phyloP scores from a whole-genome alignment of 306 rosid species.

The Dryas octopetala region DNA sequence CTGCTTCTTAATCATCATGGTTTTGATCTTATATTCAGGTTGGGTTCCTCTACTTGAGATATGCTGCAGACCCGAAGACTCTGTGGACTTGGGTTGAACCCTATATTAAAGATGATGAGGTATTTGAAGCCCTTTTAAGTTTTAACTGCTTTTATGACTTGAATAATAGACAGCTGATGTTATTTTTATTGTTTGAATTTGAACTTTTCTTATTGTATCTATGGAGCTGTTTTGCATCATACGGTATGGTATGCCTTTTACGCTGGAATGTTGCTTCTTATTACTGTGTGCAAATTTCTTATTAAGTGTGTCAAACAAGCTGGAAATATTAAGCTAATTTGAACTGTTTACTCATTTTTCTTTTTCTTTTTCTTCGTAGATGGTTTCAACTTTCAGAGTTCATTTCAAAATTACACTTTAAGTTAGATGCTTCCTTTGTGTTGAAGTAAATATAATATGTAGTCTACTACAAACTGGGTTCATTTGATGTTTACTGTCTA shows the following conservation, averaged over 20 bases:
- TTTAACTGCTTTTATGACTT: conserved; percentile 18
- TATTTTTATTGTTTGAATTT: neutral
- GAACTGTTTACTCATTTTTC: neutral
- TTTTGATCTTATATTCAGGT: conserved; percentile 45
- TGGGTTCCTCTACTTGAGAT: conserved; percentile 97
- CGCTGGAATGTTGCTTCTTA: neutral
- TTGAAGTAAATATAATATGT: too few relatives aligned
- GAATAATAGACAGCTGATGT: neutral
- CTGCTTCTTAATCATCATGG: neutral
- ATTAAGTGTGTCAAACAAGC: neutral
- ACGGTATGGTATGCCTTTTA: neutral
- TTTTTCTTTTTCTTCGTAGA: neutral
- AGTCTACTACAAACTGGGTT: neutral
- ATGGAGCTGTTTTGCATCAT: neutral
- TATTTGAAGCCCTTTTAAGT: conserved; percentile 31
- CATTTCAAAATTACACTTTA: neutral
- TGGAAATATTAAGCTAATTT: neutral
- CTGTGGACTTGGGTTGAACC: conserved; percentile 97
- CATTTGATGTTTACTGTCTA: neutral
- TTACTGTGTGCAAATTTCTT: neutral
- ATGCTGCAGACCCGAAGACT: conserved; percentile 87
- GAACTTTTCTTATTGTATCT: neutral
- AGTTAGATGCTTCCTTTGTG: neutral
- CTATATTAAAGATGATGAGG: conserved; percentile 86
- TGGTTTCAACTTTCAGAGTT: neutral